A percentile compares a stretch with the other conserved stretches of the same genome.
These are phyloP conservation scores for Malus sylvestris DNA, from an alignment of 306 rosid species.

Conservation along the genomic window DNA sequence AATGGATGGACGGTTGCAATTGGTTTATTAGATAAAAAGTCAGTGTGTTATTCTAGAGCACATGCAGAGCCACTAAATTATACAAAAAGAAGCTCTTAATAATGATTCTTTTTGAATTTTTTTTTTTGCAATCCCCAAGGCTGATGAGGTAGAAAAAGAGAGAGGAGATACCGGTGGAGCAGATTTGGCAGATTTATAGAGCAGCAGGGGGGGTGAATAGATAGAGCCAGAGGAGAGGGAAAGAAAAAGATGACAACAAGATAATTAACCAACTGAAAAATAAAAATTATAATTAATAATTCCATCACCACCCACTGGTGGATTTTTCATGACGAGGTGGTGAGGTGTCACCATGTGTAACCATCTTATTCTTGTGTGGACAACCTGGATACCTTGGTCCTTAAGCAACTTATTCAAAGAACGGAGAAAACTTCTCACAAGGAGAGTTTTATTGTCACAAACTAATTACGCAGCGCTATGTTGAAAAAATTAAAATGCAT, in stretches of 20 bases:
- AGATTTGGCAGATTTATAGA: conserved; percentile 54
- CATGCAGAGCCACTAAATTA: conserved; percentile 60
- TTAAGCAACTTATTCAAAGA: background rate
- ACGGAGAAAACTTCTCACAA: too few species aligned
- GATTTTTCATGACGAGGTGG: conserved; percentile 29
- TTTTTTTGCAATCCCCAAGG: conserved; percentile 34
- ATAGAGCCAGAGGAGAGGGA: background rate
- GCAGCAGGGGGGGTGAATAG: background rate
- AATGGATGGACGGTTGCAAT: conserved; percentile 32
- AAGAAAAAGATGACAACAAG: background rate
- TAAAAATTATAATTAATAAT: conserved; percentile 13
- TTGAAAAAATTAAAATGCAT: too few species aligned
- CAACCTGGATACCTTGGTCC: conserved; percentile 35
- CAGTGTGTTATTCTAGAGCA: conserved; percentile 49
- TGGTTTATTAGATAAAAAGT: conserved; percentile 29
- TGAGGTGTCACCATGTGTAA: conserved; percentile 43
- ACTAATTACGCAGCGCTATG: too few species aligned
- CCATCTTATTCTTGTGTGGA: background rate
- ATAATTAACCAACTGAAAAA: background rate
- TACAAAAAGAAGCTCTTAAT: conserved; percentile 27
- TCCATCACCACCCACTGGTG: conserved; percentile 35
- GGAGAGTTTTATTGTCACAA: too few species aligned
- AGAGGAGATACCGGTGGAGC: conserved; percentile 37
- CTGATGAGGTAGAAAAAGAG: conserved; percentile 9
- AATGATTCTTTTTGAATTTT: conserved; percentile 31